Evolutionary conservation across 2,329 filamentous ascomycete genomes (phyloP), one percentile per base, ranked within the genome.

Genomic region (Phoma sp.): DNA sequence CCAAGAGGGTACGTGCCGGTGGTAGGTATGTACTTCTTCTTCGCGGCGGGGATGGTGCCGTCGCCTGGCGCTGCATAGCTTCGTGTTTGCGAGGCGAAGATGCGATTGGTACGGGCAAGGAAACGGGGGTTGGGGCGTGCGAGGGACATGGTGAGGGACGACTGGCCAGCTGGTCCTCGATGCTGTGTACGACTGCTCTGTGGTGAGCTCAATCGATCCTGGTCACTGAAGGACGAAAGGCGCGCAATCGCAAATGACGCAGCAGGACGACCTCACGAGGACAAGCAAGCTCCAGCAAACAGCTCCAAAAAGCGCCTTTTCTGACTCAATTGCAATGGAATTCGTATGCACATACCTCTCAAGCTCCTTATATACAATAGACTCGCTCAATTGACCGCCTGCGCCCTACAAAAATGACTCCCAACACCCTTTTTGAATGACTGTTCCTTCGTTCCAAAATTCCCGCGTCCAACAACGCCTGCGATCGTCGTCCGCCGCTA

Each of bases 1-100:
- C 93, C 95, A 73, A 90, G 87, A 4, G 95, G 95, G 70, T 98
- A 98, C 18, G 86, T 91, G 59, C 93, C 95, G 37, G 83, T 85
- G 1, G 85, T 88, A 7, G 95, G 93, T 46, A 98, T 86, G 76
- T 96, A 97, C 77, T 96, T 96, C 75, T 88, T 85, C 80, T 98
- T 99, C 55, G 89, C 85, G 13, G 84, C 83, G 1, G 93, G 92
- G 53, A 96, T 82, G 30, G 78, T 74, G 48, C 81, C 79, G 64
- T 82, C 80, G 46, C 81, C 77, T 2, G 85, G 83, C 14, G 84
- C 85, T 43, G 86, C 85, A 68, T 89, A 89, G 60, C 71, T 70
- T 54, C 84, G 81, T 25, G 75, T 63, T 70, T 81, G 79, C 33
- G 62, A 63, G 18, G 62, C 57, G 36, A 71, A 61, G 38, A 65